Conservation (phyloP, 2,329 filamentous ascomycete genomes). For the Sarocladiaceae sp. region DNA sequence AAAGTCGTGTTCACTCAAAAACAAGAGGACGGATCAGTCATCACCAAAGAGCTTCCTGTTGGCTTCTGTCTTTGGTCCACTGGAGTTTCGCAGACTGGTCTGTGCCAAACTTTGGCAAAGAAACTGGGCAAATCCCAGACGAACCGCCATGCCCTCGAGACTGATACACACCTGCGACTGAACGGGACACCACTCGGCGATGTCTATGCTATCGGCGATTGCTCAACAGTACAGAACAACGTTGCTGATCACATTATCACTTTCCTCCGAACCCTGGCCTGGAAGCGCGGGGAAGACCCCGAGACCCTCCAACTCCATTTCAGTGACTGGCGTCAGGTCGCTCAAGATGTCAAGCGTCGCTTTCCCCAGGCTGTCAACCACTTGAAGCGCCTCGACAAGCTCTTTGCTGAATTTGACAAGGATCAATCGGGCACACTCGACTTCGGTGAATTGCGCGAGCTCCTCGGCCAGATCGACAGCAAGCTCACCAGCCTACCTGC, state of each 20-base stretch:
- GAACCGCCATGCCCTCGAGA: slow-evolving; percentile 90
- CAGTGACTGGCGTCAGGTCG: slow-evolving; percentile 81
- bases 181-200: slow-evolving; percentile 87
- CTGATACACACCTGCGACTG: slow-evolving; percentile 86
- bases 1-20: slow-evolving; percentile 88
- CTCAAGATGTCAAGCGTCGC: slow-evolving; percentile 75
- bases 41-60: slow-evolving; percentile 93
- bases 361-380: slow-evolving; percentile 91
- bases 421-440: slow-evolving; percentile 91
- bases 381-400: slow-evolving; percentile 80
- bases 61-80: slow-evolving; percentile 98
- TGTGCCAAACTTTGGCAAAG: slow-evolving; percentile 72
- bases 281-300: slow-evolving; percentile 87
- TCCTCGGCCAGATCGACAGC: slow-evolving; percentile 86
- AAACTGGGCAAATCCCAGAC: slow-evolving; percentile 74
- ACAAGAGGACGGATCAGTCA: slow-evolving; percentile 61
- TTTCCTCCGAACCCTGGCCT: slow-evolving; percentile 85
- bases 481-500: slow-evolving; percentile 94
- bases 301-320: slow-evolving; percentile 85
- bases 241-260: slow-evolving; percentile 84
- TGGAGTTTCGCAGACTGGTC: slow-evolving; percentile 80
- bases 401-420: slow-evolving; percentile 89
- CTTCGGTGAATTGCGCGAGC: slow-evolving; percentile 84
- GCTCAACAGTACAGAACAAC: slow-evolving; percentile 96
- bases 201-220: slow-evolving; percentile 95